These are phyloP conservation scores for Echinochloa phyllopogon DNA, from an alignment of 176 grass and related monocot genomes.

Conservation along the genomic window DNA sequence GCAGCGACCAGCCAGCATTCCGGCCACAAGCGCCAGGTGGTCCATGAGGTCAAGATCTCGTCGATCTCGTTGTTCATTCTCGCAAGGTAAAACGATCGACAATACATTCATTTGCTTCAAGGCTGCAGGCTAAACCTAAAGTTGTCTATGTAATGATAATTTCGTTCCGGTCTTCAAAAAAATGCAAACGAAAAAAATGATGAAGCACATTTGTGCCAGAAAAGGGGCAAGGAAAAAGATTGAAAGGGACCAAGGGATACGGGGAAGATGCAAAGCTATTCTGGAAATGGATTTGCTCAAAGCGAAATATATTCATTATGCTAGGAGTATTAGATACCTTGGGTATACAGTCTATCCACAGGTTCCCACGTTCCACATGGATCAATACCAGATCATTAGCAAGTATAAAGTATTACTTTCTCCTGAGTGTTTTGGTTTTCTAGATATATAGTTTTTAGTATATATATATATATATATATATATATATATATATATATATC, in stretches of 20 bases:
- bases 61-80: background rate
- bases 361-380: slow-evolving; percentile 13
- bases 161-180: background rate
- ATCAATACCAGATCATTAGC: background rate
- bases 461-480: no score
- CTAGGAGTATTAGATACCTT: slow-evolving; percentile 39
- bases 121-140: no score
- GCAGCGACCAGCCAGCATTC: background rate
- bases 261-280: background rate
- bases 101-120: no score
- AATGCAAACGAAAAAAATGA: background rate
- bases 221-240: slow-evolving; percentile 7
- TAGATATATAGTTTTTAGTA: no score
- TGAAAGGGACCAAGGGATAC: slow-evolving; percentile 30
- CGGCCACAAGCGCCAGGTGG: slow-evolving; percentile 6
- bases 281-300: slow-evolving; percentile 15
- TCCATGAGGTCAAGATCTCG: slow-evolving; percentile 1
- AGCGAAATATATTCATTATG: slow-evolving; percentile 30
- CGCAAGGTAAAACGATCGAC: background rate
- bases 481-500: no score
- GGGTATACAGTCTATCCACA: background rate
- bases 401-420: background rate
- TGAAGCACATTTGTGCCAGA: background rate
- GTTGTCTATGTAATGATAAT: background rate
- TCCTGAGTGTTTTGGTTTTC: no score